These are phyloP conservation scores for Yamadazyma laniorum DNA, from an alignment of 805 yeast species.

Conservation along the genomic window DNA sequence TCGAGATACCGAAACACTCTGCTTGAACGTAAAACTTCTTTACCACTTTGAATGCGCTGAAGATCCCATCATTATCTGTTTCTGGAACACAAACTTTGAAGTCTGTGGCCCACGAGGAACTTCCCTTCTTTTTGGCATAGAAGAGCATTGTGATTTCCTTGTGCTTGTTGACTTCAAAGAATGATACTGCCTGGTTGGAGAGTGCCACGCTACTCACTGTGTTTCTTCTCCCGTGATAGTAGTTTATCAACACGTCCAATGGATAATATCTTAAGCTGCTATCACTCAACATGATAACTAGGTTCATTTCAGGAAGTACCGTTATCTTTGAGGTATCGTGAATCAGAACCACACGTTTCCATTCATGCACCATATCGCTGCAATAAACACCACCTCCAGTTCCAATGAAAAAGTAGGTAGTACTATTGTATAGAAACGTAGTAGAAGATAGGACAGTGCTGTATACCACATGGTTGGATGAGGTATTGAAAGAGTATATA, in stretches of 20 bases:
- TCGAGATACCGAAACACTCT: slow-evolving; percentile 59
- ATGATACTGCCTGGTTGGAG: slow-evolving; percentile 49
- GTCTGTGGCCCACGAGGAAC: slow-evolving; percentile 38
- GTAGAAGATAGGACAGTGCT: slow-evolving; percentile 44
- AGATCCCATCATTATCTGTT: slow-evolving; percentile 51
- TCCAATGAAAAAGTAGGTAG: slow-evolving; percentile 55
- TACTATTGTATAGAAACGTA: slow-evolving; percentile 45
- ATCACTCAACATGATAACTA: slow-evolving; percentile 58
- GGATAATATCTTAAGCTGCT: slow-evolving; percentile 60
- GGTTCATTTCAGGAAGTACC: slow-evolving; percentile 54
- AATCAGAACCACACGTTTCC: slow-evolving; percentile 60
- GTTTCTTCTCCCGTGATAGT: slow-evolving; percentile 47
- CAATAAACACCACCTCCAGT: slow-evolving; percentile 63
- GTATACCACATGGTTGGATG: slow-evolving; percentile 26
- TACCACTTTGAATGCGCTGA: slow-evolving; percentile 36
- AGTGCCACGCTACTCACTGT: slow-evolving; percentile 47
- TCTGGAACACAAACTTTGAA: slow-evolving; percentile 60
- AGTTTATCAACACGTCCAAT: slow-evolving; percentile 58
- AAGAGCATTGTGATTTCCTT: slow-evolving; percentile 57
- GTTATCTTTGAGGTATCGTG: slow-evolving; percentile 55
- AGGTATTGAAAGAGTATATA: slow-evolving; percentile 20
- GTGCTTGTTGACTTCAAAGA: slow-evolving; percentile 70
- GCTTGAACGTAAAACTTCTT: slow-evolving; percentile 50
- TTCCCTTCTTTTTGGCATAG: slow-evolving; percentile 53
- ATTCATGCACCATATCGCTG: slow-evolving; percentile 42